phyloP scores from a whole-genome alignment of 2,329 filamentous ascomycete species.

The Drechslerella coelobrocha region DNA sequence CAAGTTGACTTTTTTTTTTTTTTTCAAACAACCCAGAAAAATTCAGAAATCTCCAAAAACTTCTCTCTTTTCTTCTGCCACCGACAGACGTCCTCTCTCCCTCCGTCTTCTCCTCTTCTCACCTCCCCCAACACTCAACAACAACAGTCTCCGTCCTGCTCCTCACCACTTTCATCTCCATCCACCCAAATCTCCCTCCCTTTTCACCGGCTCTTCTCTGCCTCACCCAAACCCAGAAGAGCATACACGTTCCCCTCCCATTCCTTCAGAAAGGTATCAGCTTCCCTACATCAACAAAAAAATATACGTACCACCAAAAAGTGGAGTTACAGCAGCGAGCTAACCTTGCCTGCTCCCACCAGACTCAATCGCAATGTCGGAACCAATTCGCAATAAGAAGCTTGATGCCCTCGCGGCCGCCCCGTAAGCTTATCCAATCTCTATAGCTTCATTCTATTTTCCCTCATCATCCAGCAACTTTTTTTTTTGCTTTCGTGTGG shows the following conservation, averaged over 20 bases:
- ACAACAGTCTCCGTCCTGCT: slow-evolving; percentile 18
- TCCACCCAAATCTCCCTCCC: slow-evolving; percentile 14
- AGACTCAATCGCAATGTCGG: slow-evolving; percentile 64
- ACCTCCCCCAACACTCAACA: slow-evolving; percentile 44
- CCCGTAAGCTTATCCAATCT: slow-evolving; percentile 64
- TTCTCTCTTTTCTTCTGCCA: slow-evolving; percentile 34
- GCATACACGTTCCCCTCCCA: slow-evolving; percentile 5
- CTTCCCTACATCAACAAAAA: slow-evolving; percentile 8
- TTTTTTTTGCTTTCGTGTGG: slow-evolving; percentile 50
- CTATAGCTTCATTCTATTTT: slow-evolving; percentile 55
- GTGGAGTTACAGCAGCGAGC: slow-evolving; percentile 47
- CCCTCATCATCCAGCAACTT: slow-evolving; percentile 52
- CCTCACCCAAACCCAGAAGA: slow-evolving; percentile 30
- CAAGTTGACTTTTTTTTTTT: slow-evolving; percentile 6
- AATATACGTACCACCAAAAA: slow-evolving; percentile 13
- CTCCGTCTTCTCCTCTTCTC: too few relatives aligned
- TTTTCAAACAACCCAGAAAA: slow-evolving; percentile 55
- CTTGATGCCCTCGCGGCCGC: slow-evolving; percentile 66
- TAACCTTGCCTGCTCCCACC: slow-evolving; percentile 20
- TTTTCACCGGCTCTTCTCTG: slow-evolving; percentile 38
- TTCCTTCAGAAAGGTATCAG: neutral
- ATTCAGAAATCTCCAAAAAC: slow-evolving; percentile 55
- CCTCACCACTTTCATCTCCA: slow-evolving; percentile 15
- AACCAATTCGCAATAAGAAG: slow-evolving; percentile 73
- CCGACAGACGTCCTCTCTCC: too few relatives aligned